Percentiles rank a stretch among this genome's conserved stretches.
Conservation (phyloP, 2,329 filamentous ascomycete species). For the Apiospora marii region DNA sequence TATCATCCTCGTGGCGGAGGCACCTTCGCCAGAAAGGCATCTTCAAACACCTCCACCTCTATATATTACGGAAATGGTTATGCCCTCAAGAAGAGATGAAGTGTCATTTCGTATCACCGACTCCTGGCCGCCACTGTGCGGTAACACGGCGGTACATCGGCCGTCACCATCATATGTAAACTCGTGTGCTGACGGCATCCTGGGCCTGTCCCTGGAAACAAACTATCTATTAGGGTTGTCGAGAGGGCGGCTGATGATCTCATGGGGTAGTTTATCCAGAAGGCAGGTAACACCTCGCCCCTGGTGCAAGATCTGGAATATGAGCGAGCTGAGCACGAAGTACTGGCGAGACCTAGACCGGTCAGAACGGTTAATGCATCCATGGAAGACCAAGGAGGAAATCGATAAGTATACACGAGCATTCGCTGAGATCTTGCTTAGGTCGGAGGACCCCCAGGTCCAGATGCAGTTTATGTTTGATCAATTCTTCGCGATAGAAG, state of each 20-base stretch:
- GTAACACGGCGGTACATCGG: background rate
- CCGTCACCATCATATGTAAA: background rate
- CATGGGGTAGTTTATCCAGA: background rate
- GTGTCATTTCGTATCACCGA: background rate
- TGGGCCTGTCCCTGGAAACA: background rate
- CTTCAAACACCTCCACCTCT: background rate
- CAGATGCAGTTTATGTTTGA: too few species aligned
- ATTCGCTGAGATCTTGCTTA: too few species aligned
- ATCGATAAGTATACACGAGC: too few species aligned
- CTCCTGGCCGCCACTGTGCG: background rate
- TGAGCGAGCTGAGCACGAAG: background rate
- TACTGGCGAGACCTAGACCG: too few species aligned
- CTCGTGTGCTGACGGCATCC: background rate
- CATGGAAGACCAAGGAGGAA: too few species aligned
- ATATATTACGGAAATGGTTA: background rate
- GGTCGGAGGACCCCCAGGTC: too few species aligned
- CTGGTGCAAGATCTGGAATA: background rate
- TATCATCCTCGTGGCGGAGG: background rate
- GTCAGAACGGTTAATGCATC: too few species aligned
- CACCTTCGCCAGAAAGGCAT: background rate
- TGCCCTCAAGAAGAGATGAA: background rate
- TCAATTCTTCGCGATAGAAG: too few species aligned
- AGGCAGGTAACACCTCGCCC: fast-evolving
- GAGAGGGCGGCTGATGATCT: background rate
- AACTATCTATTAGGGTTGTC: too few species aligned